phyloP scores from a whole-genome alignment of 805 yeast species.

The Naumovozyma dairenensis region DNA sequence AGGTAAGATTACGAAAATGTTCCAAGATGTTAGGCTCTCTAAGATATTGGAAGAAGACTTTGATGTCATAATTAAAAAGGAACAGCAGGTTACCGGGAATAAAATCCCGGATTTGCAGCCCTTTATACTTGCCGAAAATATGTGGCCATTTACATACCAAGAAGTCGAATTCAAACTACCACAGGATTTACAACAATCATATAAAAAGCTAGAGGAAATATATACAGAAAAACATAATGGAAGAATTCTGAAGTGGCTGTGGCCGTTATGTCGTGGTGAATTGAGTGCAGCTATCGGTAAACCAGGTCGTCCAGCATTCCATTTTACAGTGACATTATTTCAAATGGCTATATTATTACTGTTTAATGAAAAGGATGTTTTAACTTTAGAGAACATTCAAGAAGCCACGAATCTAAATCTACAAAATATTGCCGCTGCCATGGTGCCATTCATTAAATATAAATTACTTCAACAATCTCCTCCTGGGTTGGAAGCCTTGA shows the following conservation, averaged over 20 bases:
- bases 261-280: constrained; percentile 92
- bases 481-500: constrained; percentile 43
- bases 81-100: constrained; percentile 23
- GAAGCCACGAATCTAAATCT: constrained; percentile 59
- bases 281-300: constrained; percentile 75
- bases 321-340: constrained; percentile 70
- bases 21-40: constrained; percentile 82
- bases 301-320: constrained; percentile 71
- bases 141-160: constrained; percentile 63
- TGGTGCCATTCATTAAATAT: constrained; percentile 70
- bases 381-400: constrained; percentile 47
- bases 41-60: constrained; percentile 52
- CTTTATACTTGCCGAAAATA: constrained; percentile 71
- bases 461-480: constrained; percentile 64
- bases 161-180: constrained; percentile 53
- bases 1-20: constrained; percentile 89
- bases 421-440: constrained; percentile 62
- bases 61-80: constrained; percentile 23
- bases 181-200: constrained; percentile 49
- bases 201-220: constrained; percentile 55
- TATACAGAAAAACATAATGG: constrained; percentile 75
- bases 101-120: constrained; percentile 51
- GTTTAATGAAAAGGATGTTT: constrained; percentile 49
- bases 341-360: constrained; percentile 82
- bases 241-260: constrained; percentile 86